Evolutionary conservation across 75 land plant genomes (phyloP), one percentile per base, ranked within the genome.

Genomic region (Adiantum capillusveneris): DNA sequence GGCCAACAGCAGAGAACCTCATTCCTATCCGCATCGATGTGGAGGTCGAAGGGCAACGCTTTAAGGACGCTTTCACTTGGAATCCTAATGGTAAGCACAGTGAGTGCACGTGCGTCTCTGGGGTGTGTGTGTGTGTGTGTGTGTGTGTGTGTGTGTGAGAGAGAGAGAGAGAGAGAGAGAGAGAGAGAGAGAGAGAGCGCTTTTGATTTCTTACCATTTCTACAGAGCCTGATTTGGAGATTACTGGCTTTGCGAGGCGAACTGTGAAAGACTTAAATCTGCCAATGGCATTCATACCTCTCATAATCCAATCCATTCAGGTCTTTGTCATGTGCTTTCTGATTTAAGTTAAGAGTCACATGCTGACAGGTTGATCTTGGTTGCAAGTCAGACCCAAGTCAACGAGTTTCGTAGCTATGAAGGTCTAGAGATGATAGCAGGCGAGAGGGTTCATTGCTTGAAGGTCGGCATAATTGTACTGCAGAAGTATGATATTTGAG

Each of bases 1-100:
- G 93, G 64, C 94, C 94, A 11, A 84, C 94, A 18, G 44, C 77
- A 1, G 81, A 83, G 27, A 86, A 90, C 62, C 62, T 90, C 16
- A 70, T 90, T 25, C 91, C 96, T 2, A 90, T 86, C 22, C 81
- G 87, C 24, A 52, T 90, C 63, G 91, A 90, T 52, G 76, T 90
- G 36, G 96, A 90, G 60, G 28, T 76, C 11, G 96, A 90, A 29
- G 87, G 84, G 6, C 82, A 75, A 45, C 67, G 78, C 18, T 69
- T 76, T 61, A 85, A 77, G 56, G 96, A 90, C 67, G 71, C 87
- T 9, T 90, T 90, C 58, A 78, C 82, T 12, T 90, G 96, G 96
- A 90, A 90, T 67, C 75, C 80, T 70, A 50, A 65, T 57, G 95
- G 94, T 88, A 72, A 34, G 37, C 37, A 34, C n/a, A n/a, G n/a